Conservation (phyloP, 2,329 filamentous ascomycete genomes). For the Colletotrichum musae region DNA sequence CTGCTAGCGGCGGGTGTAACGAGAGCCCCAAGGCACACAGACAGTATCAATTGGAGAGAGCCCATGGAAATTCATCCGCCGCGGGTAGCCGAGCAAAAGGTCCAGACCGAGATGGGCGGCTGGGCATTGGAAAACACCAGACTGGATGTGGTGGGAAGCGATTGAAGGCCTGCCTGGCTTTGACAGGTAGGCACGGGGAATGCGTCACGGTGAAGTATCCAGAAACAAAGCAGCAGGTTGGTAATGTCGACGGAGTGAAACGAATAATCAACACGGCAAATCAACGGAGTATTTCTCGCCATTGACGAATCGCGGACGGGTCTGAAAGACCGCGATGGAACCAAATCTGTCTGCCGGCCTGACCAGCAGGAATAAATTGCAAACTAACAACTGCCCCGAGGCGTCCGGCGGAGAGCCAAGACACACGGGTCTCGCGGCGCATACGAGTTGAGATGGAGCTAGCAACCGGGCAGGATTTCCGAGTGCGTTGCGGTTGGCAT, state of each 20-base stretch:
- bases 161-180: too few species aligned
- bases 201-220: too few species aligned
- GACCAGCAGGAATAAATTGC: neutral
- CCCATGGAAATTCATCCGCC: neutral
- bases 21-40: neutral
- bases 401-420: conserved; percentile 2
- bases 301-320: too few species aligned
- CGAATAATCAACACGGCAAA: too few species aligned
- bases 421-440: neutral
- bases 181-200: too few species aligned
- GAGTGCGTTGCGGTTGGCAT: neutral
- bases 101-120: too few species aligned
- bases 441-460: conserved; percentile 15
- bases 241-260: too few species aligned
- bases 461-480: neutral
- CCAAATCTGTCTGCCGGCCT: neutral
- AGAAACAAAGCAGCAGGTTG: too few species aligned
- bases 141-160: too few species aligned
- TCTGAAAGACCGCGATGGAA: too few species aligned
- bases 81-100: conserved; percentile 16
- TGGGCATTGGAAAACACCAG: too few species aligned
- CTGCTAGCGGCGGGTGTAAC: neutral
- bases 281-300: too few species aligned
- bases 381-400: neutral
- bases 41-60: neutral